Conservation (phyloP, 2,329 filamentous ascomycete genomes). For the Fusarium sororula region DNA sequence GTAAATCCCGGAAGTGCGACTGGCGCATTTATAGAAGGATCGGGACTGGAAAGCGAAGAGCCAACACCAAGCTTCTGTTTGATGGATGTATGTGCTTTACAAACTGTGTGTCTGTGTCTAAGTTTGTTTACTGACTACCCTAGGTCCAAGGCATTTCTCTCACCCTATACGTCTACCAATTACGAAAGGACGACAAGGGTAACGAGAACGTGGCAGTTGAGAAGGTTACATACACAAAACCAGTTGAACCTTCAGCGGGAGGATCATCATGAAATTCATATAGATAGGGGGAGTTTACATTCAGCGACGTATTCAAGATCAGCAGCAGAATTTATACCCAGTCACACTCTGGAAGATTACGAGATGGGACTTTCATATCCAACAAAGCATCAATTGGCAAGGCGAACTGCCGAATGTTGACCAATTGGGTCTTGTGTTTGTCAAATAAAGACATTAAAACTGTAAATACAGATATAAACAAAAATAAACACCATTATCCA, state of each 20-base stretch:
- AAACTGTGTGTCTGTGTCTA: background rate
- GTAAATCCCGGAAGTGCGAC: constrained; percentile 75
- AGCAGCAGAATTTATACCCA: constrained; percentile 42
- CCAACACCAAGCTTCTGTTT: constrained; percentile 92
- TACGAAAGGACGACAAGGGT: constrained; percentile 79
- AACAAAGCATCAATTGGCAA: constrained; percentile 35
- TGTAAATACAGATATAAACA: constrained; percentile 47
- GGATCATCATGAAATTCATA: constrained; percentile 53
- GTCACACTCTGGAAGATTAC: constrained; percentile 23
- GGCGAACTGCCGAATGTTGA: constrained; percentile 23
- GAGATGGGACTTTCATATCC: constrained; percentile 30
- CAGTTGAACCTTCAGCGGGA: constrained; percentile 64
- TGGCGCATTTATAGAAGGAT: constrained; percentile 68
- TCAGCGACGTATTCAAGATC: constrained; percentile 35
- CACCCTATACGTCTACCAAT: constrained; percentile 92
- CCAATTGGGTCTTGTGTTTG: constrained; percentile 30
- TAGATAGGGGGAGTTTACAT: constrained; percentile 21
- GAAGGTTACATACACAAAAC: constrained; percentile 87
- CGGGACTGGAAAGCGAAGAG: constrained; percentile 70
- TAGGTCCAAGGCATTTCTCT: constrained; percentile 96
- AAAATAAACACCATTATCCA: constrained; percentile 40
- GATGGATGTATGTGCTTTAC: constrained; percentile 84
- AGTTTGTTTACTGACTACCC: constrained; percentile 34
- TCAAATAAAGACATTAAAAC: constrained; percentile 31
- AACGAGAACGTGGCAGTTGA: constrained; percentile 83